These are phyloP conservation scores for Apiospora aurea DNA, from an alignment of 2,329 filamentous ascomycete genomes.

Conservation along the genomic window DNA sequence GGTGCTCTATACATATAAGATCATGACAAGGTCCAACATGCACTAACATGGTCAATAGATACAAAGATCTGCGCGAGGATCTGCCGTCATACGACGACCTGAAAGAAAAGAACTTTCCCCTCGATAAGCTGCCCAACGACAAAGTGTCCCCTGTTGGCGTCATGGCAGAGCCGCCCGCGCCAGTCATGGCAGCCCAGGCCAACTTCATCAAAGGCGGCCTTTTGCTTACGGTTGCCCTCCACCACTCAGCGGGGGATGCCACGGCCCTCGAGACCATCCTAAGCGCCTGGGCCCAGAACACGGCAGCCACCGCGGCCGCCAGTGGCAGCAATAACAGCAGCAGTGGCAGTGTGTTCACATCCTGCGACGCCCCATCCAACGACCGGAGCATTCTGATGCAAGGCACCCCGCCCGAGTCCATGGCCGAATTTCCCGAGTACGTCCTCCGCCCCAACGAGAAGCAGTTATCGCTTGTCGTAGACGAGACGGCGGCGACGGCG, in stretches of 20 bases:
- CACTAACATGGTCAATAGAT: not conserved
- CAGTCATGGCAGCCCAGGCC: slow-evolving; percentile 4
- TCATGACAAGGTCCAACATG: no score
- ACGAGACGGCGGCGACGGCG: not conserved
- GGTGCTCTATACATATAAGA: not conserved
- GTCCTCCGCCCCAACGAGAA: not conserved
- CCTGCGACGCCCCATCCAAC: not conserved
- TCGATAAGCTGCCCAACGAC: not conserved
- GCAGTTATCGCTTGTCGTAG: not conserved
- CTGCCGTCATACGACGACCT: not conserved
- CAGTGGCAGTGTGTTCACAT: not conserved
- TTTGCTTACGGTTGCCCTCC: not conserved
- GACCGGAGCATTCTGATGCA: not conserved
- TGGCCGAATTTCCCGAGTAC: not conserved
- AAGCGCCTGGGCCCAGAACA: not conserved
- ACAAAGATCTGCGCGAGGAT: not conserved
- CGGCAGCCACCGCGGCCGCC: not conserved
- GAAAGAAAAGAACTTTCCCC: not conserved
- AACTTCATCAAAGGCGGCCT: slow-evolving; percentile 6
- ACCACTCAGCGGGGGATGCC: not conserved
- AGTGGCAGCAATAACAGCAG: not conserved
- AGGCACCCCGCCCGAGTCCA: not conserved
- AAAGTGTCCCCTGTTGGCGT: not conserved
- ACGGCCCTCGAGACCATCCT: not conserved
- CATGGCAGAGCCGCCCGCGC: not conserved